phyloP scores from a whole-genome alignment of 1,139 yeast genomes.

The Diutina scorzettiae region DNA sequence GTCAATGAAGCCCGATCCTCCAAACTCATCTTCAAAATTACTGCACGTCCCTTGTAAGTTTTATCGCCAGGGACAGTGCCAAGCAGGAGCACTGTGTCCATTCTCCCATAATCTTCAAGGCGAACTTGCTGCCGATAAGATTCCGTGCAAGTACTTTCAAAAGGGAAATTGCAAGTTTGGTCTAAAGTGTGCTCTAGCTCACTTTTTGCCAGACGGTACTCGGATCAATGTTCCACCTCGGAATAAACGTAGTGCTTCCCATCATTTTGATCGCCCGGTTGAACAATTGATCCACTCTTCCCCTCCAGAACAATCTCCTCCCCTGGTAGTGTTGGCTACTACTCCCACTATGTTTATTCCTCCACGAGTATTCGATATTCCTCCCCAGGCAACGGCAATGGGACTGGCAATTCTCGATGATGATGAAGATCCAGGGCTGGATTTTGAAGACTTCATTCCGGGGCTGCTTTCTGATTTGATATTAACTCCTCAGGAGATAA shows the following conservation, averaged over 20 bases:
- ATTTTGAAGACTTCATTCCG: conserved; percentile 68
- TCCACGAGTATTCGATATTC: no score
- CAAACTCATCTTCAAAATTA: conserved; percentile 21
- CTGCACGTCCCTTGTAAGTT: conserved; percentile 96
- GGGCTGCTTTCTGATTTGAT: conserved; percentile 56
- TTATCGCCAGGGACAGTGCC: conserved; percentile 82
- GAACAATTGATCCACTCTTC: no score
- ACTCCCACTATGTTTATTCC: no score
- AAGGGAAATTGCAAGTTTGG: conserved; percentile 95
- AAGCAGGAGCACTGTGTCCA: conserved; percentile 87
- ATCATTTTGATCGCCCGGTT: no score
- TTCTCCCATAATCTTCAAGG: conserved; percentile 72
- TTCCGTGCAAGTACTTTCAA: conserved; percentile 87
- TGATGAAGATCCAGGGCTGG: neutral
- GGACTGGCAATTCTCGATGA: conserved; percentile 1
- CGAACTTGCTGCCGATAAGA: conserved; percentile 42
- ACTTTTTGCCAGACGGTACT: conserved; percentile 81
- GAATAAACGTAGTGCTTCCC: no score
- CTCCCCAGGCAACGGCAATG: conserved; percentile 1
- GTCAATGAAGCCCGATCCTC: neutral
- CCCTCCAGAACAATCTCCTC: no score
- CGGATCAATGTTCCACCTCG: conserved; percentile 57
- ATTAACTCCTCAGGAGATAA: conserved; percentile 66
- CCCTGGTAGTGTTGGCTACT: no score
- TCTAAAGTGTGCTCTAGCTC: conserved; percentile 84